Evolutionary conservation across 768 basidiomycete genomes (phyloP), one percentile per base, ranked within the genome.

Genomic region (Mycena capillaripes): DNA sequence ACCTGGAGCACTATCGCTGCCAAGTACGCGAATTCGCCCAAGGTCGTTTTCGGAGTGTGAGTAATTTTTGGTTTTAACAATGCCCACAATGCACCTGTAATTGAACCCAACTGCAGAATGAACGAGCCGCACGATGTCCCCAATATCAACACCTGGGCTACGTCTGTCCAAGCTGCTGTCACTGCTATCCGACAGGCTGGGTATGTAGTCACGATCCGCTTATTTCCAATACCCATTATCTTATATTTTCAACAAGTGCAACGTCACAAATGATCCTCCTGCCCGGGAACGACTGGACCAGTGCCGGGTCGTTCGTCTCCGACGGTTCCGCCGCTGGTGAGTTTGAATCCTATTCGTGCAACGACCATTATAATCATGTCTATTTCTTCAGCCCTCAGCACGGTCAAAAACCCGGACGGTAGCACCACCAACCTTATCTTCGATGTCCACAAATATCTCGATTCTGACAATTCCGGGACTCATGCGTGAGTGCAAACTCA

Each of bases 371-470:
- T n/a, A n/a, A n/a, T n/a, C n/a, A n/a, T n/a, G n/a, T n/a, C n/a
- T n/a, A n/a, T n/a, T 32, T n/a, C n/a, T 38, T 42, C 21, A 70
- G 86, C 89, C 3, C 81, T 92, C 36, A 75, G 71, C 71, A 82
- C 75, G 48, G 85, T 89, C 42, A 82, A 56, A 7, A 88, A 88
- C 72, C 85, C 83, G 34, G 87, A 89, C 70, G 86, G 87, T 5
- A 82, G 79, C 25, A 82, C 66, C 17, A 84, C 79, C 27, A 83
- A 83, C 75, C 84, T 91, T 48, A 80, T 91, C 69, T 86, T 91
- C 75, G 91, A 92, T 74, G 89, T 90, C 2, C 90, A 91, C 84
- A 88, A 89, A 38, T 91, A 91, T 80, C 85, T 89, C 57, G 90
- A 91, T 78, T 81, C 75, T 19, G 89, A 90, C 74, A 87, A 86